Evolutionary conservation across 2,329 filamentous ascomycete genomes (phyloP), one percentile per base, ranked within the genome.

Genomic region (Penicillium sp.): DNA sequence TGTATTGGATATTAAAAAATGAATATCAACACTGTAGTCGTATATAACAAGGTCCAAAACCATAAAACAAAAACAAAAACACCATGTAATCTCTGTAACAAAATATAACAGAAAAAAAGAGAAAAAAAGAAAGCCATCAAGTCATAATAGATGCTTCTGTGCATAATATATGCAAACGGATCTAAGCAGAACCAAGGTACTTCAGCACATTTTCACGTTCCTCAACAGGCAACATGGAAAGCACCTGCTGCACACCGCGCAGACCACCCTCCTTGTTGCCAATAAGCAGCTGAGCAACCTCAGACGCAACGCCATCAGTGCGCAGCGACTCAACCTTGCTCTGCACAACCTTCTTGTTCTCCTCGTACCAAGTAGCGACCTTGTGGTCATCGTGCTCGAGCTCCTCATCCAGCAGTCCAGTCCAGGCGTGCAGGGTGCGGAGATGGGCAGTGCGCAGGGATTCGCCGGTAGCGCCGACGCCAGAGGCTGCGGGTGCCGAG

Each of bases 361-460:
- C 84, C 77, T 98, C 93, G 68, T 96, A 97, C 93, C 93, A 98
- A 61, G 84, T 79, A 4, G 90, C 88, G 26, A 96, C 93, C 58
- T 83, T 84, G 61, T 81, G 81, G 69, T 98, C 93, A 55, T 88
- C 82, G 52, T 77, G 79, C 48, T 85, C 81, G 69, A 95, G 95
- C 59, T 87, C 79, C 38, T 82, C 73, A 51, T 71, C 69, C 33
- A 73, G 56, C 41, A 96, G 77, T 42, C 79, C 83, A 38, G 83
- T 88, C 88, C 93, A 96, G 34, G 88, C 85, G 69, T 84, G 81
- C 41, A 98, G 80, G 55, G 84, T 81, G 62, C 82, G 79, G 49
- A 96, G 75, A 71, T 90, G 83, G 51, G 77, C 76, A 26, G 78
- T 74, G 48, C 88, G 85, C 39, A 74, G 68, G 53, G 79, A 61